Evolutionary conservation across 2,329 filamentous ascomycete genomes (phyloP).

Genomic region (Microcyclosporella mali): DNA sequence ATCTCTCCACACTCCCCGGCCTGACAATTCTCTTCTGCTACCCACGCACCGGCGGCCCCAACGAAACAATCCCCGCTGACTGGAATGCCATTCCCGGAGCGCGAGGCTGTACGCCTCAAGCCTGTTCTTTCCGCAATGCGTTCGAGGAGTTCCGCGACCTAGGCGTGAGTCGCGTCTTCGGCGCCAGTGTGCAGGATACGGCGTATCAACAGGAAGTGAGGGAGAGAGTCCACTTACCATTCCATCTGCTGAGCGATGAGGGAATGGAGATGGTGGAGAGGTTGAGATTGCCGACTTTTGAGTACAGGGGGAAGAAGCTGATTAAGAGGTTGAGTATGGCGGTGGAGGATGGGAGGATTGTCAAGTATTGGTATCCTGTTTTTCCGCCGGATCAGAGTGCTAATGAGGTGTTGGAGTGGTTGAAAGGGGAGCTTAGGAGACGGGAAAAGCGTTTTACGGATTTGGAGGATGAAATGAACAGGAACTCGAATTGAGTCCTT

Average conservation of each 20-base stretch:
- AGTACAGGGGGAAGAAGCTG: constrained; percentile 34
- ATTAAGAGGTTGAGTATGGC: constrained; percentile 37
- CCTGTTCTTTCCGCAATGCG: constrained; percentile 39
- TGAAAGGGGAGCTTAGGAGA: constrained; percentile 5
- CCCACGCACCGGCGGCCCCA: constrained; percentile 36
- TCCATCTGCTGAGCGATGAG: constrained; percentile 39
- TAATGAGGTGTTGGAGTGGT: constrained; percentile 33
- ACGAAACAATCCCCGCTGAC: constrained; percentile 36
- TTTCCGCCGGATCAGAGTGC: constrained; percentile 39
- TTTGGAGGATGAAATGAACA: constrained; percentile 7
- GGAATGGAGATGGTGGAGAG: constrained; percentile 31
- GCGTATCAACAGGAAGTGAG: constrained; percentile 36
- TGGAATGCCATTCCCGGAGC: constrained; percentile 42
- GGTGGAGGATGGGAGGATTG: constrained; percentile 35
- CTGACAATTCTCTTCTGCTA: constrained; percentile 41
- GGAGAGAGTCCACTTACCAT: constrained; percentile 35
- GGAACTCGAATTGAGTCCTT: no score
- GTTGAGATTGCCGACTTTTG: constrained; percentile 36
- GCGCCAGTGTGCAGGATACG: constrained; percentile 37
- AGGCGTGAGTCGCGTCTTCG: constrained; percentile 35
- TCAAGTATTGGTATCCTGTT: constrained; percentile 41
- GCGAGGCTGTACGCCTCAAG: constrained; percentile 41
- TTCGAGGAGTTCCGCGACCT: constrained; percentile 24
- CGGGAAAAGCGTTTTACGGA: constrained; percentile 2
- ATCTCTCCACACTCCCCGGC: constrained; percentile 32